Percentiles rank a stretch among this genome's conserved stretches.
phyloP scores from a whole-genome alignment of 1,139 yeast species.

The Yamadazyma kanchanaburiensis region DNA sequence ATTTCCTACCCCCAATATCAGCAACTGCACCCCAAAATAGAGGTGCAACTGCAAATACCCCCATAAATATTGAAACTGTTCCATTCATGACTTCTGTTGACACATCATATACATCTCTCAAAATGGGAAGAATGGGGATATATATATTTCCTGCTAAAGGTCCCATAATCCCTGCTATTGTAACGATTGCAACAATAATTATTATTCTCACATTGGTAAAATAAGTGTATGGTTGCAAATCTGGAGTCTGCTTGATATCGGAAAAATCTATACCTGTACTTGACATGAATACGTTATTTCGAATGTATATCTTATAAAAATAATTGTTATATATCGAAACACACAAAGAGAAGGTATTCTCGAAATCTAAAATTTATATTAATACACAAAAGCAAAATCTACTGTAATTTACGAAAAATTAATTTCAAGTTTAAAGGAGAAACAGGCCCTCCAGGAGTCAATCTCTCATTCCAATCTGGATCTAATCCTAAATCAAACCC shows the following conservation, averaged over 20 bases:
- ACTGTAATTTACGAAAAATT: conserved; percentile 6
- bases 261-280: too few relatives aligned
- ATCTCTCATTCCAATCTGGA: conserved; percentile 45
- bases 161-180: conserved; percentile 53
- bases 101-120: conserved; percentile 38
- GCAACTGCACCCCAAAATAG: conserved; percentile 56
- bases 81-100: conserved; percentile 50
- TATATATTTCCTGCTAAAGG: conserved; percentile 61
- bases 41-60: conserved; percentile 52
- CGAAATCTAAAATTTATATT: too few relatives aligned
- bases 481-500: conserved; percentile 34
- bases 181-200: conserved; percentile 32
- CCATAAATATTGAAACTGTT: conserved; percentile 61
- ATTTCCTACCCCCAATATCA: conserved; percentile 56
- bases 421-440: conserved; percentile 18
- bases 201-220: conserved; percentile 13
- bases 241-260: too few relatives aligned
- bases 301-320: too few relatives aligned
- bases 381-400: too few relatives aligned
- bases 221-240: conserved; percentile 8
- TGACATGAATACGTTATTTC: too few relatives aligned
- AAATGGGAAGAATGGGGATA: conserved; percentile 51
- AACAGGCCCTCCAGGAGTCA: conserved; percentile 46
- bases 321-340: too few relatives aligned
- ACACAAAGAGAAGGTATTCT: too few relatives aligned